These are phyloP conservation scores for Fusarium goolgardi DNA, from an alignment of 2,329 filamentous ascomycete species.

Conservation along the genomic window DNA sequence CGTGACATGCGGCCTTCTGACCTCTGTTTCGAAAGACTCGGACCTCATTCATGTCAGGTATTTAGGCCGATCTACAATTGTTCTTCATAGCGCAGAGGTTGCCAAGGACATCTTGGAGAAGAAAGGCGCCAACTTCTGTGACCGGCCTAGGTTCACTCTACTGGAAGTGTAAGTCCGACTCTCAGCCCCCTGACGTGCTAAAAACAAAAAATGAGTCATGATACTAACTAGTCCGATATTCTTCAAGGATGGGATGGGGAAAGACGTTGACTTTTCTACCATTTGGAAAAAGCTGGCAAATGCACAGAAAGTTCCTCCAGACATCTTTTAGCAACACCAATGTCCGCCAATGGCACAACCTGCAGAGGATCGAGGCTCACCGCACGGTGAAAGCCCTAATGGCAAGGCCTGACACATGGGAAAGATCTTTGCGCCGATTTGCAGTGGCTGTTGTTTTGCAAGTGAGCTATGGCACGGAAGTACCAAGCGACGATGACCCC, in stretches of 20 bases:
- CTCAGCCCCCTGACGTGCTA: not conserved
- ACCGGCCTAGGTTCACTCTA: conserved; percentile 58
- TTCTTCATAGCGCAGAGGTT: conserved; percentile 46
- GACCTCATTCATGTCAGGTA: conserved; percentile 50
- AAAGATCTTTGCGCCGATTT: conserved; percentile 46
- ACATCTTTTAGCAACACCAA: conserved; percentile 55
- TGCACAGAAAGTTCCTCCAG: conserved; percentile 59
- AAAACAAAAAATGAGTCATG: not conserved
- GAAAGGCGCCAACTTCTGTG: conserved; percentile 57
- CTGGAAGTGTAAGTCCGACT: conserved; percentile 49
- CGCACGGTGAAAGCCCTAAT: conserved; percentile 41
- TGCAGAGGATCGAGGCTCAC: conserved; percentile 44
- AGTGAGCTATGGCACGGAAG: conserved; percentile 50
- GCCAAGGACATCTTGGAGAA: conserved; percentile 59
- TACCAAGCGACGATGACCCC: conserved; percentile 47
- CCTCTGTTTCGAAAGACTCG: conserved; percentile 38
- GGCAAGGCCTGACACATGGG: conserved; percentile 38
- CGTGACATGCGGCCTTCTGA: not conserved
- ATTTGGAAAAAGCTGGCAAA: conserved; percentile 55
- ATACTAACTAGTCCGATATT: conserved; percentile 6
- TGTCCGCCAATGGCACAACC: conserved; percentile 45
- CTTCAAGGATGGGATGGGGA: conserved; percentile 58
- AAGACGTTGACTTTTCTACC: conserved; percentile 60
- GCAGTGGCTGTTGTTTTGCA: conserved; percentile 50
- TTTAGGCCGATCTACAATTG: conserved; percentile 48